phyloP scores from a whole-genome alignment of 2,329 filamentous ascomycete genomes.

The Xylariaceae sp. region DNA sequence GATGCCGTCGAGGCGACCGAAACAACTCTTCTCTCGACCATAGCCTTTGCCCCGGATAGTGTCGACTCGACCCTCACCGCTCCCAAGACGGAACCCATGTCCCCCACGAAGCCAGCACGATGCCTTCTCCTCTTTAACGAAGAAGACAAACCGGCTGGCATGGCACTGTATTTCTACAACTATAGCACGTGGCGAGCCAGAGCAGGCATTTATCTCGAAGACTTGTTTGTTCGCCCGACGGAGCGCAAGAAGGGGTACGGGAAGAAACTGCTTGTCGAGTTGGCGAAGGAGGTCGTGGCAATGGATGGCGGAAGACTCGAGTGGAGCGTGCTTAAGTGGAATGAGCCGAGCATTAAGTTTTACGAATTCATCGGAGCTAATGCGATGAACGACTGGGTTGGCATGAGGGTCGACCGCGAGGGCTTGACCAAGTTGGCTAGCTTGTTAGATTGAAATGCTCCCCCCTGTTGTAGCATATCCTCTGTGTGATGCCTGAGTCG shows the following conservation, averaged over 20 bases:
- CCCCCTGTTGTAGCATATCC: neutral
- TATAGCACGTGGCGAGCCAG: constrained; percentile 92
- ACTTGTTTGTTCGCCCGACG: constrained; percentile 77
- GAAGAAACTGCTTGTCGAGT: constrained; percentile 69
- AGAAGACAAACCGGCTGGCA: constrained; percentile 60
- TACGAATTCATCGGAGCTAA: constrained; percentile 74
- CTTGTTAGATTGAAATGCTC: constrained; percentile 38
- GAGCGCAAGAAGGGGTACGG: constrained; percentile 81
- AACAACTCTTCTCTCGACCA: constrained; percentile 69
- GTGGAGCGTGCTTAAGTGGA: constrained; percentile 93
- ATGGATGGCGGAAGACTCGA: constrained; percentile 78
- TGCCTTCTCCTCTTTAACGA: constrained; percentile 68
- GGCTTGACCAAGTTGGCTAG: constrained; percentile 62
- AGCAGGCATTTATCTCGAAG: constrained; percentile 90
- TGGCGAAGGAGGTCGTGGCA: constrained; percentile 77
- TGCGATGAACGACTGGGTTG: constrained; percentile 71
- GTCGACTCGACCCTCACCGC: constrained; percentile 43
- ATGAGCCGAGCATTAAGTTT: constrained; percentile 85
- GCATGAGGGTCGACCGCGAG: constrained; percentile 73
- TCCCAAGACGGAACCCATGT: constrained; percentile 56
- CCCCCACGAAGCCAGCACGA: constrained; percentile 66
- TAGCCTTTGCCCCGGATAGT: constrained; percentile 71
- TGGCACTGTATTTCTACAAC: constrained; percentile 94
- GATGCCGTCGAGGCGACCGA: constrained; percentile 78
- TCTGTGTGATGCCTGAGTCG: neutral